These are phyloP conservation scores for Pholiota microspora DNA, from an alignment of 768 basidiomycete genomes.

Conservation along the genomic window DNA sequence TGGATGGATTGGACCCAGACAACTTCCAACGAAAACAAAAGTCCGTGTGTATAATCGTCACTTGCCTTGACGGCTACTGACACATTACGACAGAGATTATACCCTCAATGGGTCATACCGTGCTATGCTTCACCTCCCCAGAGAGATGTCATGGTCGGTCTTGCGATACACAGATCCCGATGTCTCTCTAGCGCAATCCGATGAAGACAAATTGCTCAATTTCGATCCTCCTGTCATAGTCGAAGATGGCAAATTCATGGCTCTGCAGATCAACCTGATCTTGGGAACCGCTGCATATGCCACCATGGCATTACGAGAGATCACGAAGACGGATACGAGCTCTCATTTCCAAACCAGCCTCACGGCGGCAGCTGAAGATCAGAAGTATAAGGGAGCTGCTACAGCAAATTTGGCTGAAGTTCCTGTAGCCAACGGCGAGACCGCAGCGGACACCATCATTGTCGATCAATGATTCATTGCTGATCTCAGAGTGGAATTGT, in stretches of 20 bases:
- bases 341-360: slow-evolving; percentile 85
- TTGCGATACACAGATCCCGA: slow-evolving; percentile 93
- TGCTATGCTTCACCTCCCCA: slow-evolving; percentile 84
- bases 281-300: slow-evolving; percentile 94
- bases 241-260: slow-evolving; percentile 80
- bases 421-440: slow-evolving; percentile 13
- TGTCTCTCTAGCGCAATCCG: slow-evolving; percentile 87
- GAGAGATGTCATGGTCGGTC: slow-evolving; percentile 76
- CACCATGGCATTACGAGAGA: slow-evolving; percentile 95
- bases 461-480: too few relatives aligned
- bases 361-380: slow-evolving; percentile 78
- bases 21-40: slow-evolving; percentile 89
- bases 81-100: slow-evolving; percentile 65
- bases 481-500: too few relatives aligned
- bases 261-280: slow-evolving; percentile 81
- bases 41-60: slow-evolving; percentile 38
- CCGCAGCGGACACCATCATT: slow-evolving; percentile 1
- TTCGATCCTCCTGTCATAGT: slow-evolving; percentile 68
- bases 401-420: slow-evolving; percentile 30
- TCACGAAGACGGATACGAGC: slow-evolving; percentile 94
- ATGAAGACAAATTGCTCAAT: slow-evolving; percentile 88
- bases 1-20: slow-evolving; percentile 89
- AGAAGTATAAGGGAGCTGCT: slow-evolving; percentile 66
- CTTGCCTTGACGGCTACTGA: not conserved
- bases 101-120: slow-evolving; percentile 92